These are phyloP conservation scores for Eucalyptus regnans DNA, from an alignment of 345 rosid genomes.

Conservation along the genomic window DNA sequence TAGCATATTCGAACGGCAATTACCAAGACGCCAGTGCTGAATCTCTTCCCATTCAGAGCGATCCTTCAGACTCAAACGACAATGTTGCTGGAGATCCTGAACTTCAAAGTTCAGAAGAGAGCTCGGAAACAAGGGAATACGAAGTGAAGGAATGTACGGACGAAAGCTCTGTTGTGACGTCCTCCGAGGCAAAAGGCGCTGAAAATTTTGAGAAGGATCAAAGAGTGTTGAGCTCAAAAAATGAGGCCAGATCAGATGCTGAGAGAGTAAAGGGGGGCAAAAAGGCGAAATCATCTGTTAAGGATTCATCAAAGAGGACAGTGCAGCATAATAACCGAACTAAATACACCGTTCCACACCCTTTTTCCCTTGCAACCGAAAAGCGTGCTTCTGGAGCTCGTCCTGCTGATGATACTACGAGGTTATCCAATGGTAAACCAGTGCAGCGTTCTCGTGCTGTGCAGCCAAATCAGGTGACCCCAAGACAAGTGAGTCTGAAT, in stretches of 20 bases:
- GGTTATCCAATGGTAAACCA: not conserved
- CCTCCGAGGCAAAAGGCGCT: conserved; percentile 7
- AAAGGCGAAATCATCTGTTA: conserved; percentile 14
- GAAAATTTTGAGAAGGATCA: conserved; percentile 16
- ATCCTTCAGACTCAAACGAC: conserved; percentile 27
- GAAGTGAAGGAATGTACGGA: conserved; percentile 79
- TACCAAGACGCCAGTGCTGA: conserved; percentile 28
- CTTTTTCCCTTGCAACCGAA: conserved; percentile 80
- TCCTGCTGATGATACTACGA: conserved; percentile 19
- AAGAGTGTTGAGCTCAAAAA: not conserved
- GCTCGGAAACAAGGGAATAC: conserved; percentile 49
- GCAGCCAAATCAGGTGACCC: not conserved
- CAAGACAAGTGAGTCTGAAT: not conserved
- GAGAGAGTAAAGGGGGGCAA: conserved; percentile 13
- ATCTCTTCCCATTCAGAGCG: conserved; percentile 20
- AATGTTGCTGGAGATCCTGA: conserved; percentile 31
- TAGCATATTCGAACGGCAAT: conserved; percentile 34
- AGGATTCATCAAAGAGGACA: conserved; percentile 32
- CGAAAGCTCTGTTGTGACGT: conserved; percentile 32
- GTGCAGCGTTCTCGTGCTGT: not conserved
- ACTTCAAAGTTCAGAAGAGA: conserved; percentile 34
- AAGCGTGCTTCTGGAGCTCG: conserved; percentile 76
- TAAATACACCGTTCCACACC: conserved; percentile 77
- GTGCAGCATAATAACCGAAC: conserved; percentile 23
- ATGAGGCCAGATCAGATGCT: conserved; percentile 6